These are phyloP conservation scores for Penicillium cataractarum DNA, from an alignment of 495 filamentous ascomycete genomes.

Conservation along the genomic window DNA sequence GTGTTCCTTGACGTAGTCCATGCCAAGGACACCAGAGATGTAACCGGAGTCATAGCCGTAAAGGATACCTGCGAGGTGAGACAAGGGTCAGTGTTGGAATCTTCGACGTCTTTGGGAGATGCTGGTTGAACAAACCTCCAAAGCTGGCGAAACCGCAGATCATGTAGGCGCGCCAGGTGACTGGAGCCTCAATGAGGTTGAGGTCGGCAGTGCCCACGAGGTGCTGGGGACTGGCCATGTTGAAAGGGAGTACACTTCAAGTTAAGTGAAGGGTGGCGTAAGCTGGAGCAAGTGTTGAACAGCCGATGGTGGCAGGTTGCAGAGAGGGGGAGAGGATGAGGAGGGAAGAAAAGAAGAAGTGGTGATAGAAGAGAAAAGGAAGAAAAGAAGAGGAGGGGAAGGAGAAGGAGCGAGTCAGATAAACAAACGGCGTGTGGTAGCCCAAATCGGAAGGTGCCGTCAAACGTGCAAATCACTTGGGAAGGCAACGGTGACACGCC, in stretches of 20 bases:
- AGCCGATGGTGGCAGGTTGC: background rate
- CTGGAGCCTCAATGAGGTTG: constrained; percentile 58
- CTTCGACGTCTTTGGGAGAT: background rate
- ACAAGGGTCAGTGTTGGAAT: background rate
- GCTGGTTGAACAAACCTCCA: constrained; percentile 39
- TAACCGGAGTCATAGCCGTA: constrained; percentile 58
- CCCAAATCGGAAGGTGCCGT: constrained; percentile 19
- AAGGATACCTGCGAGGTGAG: constrained; percentile 41
- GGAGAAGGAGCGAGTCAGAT: constrained; percentile 1
- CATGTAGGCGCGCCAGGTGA: constrained; percentile 62
- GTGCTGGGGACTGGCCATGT: constrained; percentile 15
- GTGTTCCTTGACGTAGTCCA: constrained; percentile 54
- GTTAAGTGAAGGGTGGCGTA: constrained; percentile 31
- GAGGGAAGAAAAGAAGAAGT: constrained; percentile 31
- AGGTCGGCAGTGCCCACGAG: constrained; percentile 23
- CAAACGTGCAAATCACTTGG: background rate
- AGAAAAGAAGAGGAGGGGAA: constrained; percentile 5
- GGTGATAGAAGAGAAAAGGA: constrained; percentile 28
- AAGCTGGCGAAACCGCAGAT: constrained; percentile 62
- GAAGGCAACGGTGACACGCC: constrained; percentile 21
- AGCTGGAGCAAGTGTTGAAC: constrained; percentile 1
- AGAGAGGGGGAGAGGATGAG: background rate
- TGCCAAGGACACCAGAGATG: constrained; percentile 58
- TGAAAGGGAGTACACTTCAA: constrained; percentile 8
- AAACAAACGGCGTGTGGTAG: background rate